These are phyloP conservation scores for Coemansia sp. DNA, from an alignment of 192 early-diverging fungal species.

Conservation along the genomic window DNA sequence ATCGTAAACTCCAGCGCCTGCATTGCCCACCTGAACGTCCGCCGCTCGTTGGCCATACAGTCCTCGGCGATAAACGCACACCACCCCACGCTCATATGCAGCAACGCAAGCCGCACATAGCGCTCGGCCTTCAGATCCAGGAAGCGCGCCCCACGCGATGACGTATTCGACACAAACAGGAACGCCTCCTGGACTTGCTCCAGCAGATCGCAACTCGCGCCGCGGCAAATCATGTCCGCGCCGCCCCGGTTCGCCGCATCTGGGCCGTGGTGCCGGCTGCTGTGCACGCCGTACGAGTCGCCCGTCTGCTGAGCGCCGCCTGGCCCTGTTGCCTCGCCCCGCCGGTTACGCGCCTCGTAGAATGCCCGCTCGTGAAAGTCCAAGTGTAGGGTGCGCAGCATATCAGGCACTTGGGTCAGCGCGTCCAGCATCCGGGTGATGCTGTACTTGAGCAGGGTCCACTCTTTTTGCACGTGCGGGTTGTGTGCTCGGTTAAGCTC, in stretches of 20 bases:
- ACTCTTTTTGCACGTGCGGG: constrained; percentile 33
- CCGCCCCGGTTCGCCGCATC: neutral
- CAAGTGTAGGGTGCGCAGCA: constrained; percentile 43
- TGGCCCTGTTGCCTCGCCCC: neutral
- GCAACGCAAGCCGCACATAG: constrained; percentile 59
- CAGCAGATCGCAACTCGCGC: constrained; percentile 31
- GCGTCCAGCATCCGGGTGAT: constrained; percentile 41
- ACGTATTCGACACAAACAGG: constrained; percentile 53
- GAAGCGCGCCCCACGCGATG: constrained; percentile 54
- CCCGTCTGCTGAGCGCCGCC: neutral
- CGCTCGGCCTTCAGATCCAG: constrained; percentile 55
- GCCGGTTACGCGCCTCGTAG: constrained; percentile 6
- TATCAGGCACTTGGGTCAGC: constrained; percentile 40
- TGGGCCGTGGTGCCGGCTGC: too few relatives aligned
- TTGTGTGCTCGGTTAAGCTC: constrained; percentile 41
- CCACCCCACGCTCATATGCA: constrained; percentile 79
- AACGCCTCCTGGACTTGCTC: constrained; percentile 46
- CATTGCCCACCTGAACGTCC: constrained; percentile 80
- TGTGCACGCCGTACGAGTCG: too few relatives aligned
- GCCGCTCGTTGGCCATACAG: constrained; percentile 70
- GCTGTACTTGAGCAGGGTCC: constrained; percentile 36
- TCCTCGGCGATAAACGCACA: constrained; percentile 80
- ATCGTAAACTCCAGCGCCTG: constrained; percentile 78
- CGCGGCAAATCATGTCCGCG: constrained; percentile 7
- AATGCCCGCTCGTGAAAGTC: constrained; percentile 29